Evolutionary conservation across 1,284 basidiomycete species (phyloP).

Genomic region (Trametes hirsuta): DNA sequence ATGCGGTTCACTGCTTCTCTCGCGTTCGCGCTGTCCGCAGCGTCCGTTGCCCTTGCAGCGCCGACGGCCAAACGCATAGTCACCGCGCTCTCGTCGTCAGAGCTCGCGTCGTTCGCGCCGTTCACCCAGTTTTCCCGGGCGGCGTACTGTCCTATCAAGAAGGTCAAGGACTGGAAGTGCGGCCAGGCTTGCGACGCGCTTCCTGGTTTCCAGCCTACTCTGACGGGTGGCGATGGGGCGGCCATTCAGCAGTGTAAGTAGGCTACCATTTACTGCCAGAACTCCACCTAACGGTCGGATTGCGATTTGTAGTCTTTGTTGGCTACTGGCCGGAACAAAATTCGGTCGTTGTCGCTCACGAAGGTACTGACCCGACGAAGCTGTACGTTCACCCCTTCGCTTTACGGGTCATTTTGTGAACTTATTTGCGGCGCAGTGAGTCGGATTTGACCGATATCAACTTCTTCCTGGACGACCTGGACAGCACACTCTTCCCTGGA

Average conservation of each 20-base stretch:
- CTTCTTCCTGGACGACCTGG: slow-evolving; percentile 36
- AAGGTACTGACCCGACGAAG: slow-evolving; percentile 55
- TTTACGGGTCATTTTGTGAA: background rate
- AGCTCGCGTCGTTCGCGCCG: slow-evolving; percentile 44
- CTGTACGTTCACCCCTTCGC: slow-evolving; percentile 34
- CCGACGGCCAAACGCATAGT: slow-evolving; percentile 25
- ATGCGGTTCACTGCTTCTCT: slow-evolving; percentile 18
- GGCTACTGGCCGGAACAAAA: slow-evolving; percentile 49
- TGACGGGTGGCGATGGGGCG: slow-evolving; percentile 52
- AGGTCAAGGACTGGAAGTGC: slow-evolving; percentile 47
- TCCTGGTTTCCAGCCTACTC: slow-evolving; percentile 46
- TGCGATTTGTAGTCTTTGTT: slow-evolving; percentile 41
- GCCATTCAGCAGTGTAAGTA: slow-evolving; percentile 47
- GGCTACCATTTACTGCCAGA: background rate
- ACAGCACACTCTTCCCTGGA: slow-evolving; percentile 52
- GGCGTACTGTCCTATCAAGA: slow-evolving; percentile 49
- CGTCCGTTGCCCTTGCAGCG: slow-evolving; percentile 12
- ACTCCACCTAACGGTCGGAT: background rate
- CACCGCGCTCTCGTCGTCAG: slow-evolving; percentile 37
- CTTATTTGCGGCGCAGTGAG: slow-evolving; percentile 29
- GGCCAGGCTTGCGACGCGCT: slow-evolving; percentile 48
- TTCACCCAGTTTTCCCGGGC: slow-evolving; percentile 56
- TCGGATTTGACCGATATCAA: slow-evolving; percentile 53
- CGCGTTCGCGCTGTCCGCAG: slow-evolving; percentile 4
- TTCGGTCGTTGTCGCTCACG: slow-evolving; percentile 52